These are phyloP conservation scores for Nitzschia sp. DNA, from an alignment of 108 stramenopile species.

Conservation along the genomic window DNA sequence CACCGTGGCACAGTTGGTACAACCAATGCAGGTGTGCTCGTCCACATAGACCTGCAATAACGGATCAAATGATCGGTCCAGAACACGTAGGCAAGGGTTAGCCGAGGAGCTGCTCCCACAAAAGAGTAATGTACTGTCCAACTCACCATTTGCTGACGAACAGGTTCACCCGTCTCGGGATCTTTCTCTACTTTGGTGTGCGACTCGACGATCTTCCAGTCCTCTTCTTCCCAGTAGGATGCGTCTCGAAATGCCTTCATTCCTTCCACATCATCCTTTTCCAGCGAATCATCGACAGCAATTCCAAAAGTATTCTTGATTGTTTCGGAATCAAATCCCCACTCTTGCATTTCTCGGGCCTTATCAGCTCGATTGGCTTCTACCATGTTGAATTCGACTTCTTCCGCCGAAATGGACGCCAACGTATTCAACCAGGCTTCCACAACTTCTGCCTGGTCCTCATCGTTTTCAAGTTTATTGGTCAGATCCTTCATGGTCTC, in stretches of 20 bases:
- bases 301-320: constrained; percentile 69
- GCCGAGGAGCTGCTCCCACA: background rate
- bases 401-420: constrained; percentile 65
- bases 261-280: constrained; percentile 51
- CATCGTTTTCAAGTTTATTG: background rate
- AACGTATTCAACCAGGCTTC: constrained; percentile 80
- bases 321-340: constrained; percentile 67
- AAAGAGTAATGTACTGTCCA: background rate
- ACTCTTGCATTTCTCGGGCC: constrained; percentile 83
- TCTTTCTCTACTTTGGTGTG: constrained; percentile 73
- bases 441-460: constrained; percentile 21
- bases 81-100: background rate
- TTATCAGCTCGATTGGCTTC: constrained; percentile 83
- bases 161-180: constrained; percentile 64
- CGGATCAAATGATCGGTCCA: background rate
- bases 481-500: background rate
- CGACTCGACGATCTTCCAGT: constrained; percentile 67
- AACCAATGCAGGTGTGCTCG: constrained; percentile 92
- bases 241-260: constrained; percentile 61
- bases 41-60: constrained; percentile 77
- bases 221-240: constrained; percentile 54
- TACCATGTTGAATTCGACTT: constrained; percentile 69
- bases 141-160: constrained; percentile 71
- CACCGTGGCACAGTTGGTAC: constrained; percentile 87
- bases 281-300: constrained; percentile 60